These are phyloP conservation scores for Scortechinia acanthostroma DNA, from an alignment of 2,329 filamentous ascomycete species.

Conservation along the genomic window DNA sequence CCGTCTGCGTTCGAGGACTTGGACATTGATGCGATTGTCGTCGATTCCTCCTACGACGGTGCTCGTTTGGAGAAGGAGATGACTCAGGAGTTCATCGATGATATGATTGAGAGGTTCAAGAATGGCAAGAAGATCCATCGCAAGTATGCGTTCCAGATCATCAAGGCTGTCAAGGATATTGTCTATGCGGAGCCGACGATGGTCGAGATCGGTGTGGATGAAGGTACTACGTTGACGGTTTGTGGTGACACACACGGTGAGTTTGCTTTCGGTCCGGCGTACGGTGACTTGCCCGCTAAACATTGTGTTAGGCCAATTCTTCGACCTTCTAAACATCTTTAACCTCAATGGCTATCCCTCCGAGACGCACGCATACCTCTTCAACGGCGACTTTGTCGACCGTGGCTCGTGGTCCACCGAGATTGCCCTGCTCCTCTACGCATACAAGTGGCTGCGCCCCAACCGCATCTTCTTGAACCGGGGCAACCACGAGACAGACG, in stretches of 20 bases:
- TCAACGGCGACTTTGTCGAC: constrained; percentile 98
- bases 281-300: not conserved
- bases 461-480: constrained; percentile 88
- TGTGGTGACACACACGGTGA: constrained; percentile 94
- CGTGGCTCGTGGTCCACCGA: constrained; percentile 97
- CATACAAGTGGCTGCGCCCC: constrained; percentile 92
- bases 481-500: constrained; percentile 96
- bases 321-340: constrained; percentile 95
- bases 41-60: constrained; percentile 83
- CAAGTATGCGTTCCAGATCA: constrained; percentile 97
- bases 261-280: constrained; percentile 11
- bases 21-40: constrained; percentile 75
- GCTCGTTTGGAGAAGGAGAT: constrained; percentile 71
- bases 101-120: constrained; percentile 96
- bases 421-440: constrained; percentile 85
- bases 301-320: constrained; percentile 80
- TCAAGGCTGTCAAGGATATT: constrained; percentile 81
- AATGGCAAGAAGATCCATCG: constrained; percentile 87
- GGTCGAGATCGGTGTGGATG: constrained; percentile 81
- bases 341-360: constrained; percentile 77
- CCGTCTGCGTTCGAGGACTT: constrained; percentile 87
- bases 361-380: constrained; percentile 86
- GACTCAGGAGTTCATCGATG: constrained; percentile 93
- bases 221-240: constrained; percentile 77
- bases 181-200: constrained; percentile 91